Evolutionary conservation across 2,329 filamentous ascomycete species (phyloP), one percentile per base, ranked within the genome.

Genomic region (Drechslerella coelobrocha): DNA sequence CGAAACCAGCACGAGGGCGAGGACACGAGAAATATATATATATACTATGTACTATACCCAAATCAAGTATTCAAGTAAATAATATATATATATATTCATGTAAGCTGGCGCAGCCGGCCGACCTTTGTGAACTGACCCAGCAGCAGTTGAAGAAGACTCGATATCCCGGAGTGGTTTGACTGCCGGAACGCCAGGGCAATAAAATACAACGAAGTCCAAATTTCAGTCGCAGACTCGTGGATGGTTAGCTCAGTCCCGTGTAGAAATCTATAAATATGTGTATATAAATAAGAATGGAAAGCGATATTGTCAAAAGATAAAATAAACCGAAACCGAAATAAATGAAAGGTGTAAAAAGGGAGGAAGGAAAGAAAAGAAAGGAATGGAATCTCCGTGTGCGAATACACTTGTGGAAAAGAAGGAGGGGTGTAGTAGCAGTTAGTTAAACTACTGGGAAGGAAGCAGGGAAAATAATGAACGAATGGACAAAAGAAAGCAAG

Each of bases 401-500:
- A 47, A 23, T 31, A 41, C 23, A 26, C n/a, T 24, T 34, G 39
- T 12, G 41, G 41, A 12, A 37, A 47, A 56, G 19, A 56, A 29
- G 37, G 26, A 34, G 52, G 41, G 53, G 7, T 9, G 14, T 9
- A 47, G 23, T 17, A 57, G 29, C 17, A 10, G 23, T 7, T 48
- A 43, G n/a, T 41, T 45, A 26, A 57, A 26, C 17, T 23, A 14
- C 17, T 21, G 6, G n/a, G 31, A n/a, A 37, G 43, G 19, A 48
- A 54, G 50, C 53, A 59, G 47, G 48, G 43, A 57, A 51, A 19
- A 52, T 45, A 48, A 65, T 23, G 51, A 23, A 39, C 17, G 47
- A 52, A 51, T 26, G 51, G 54, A 45, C 39, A 52, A 29, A 48
- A 23, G 60, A 43, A 55, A 65, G 23, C 56, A 61, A 61, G 31